These are phyloP conservation scores for Pulchroboletus neoregius DNA, from an alignment of 1,284 basidiomycete species.

Conservation along the genomic window DNA sequence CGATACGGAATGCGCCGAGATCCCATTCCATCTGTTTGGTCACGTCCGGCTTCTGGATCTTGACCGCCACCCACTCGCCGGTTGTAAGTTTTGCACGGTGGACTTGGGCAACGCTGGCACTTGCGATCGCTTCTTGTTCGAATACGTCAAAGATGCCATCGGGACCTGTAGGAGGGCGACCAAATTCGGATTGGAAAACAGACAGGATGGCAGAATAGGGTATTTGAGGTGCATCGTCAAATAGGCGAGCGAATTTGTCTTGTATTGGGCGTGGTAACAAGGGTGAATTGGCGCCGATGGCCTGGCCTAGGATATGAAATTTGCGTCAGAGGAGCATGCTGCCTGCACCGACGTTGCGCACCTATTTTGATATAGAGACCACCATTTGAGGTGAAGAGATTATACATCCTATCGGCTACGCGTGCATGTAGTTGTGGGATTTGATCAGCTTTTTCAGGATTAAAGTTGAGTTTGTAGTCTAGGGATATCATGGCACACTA, in stretches of 20 bases:
- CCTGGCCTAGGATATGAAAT: conserved; percentile 47
- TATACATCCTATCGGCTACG: conserved; percentile 73
- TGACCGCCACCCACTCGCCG: conserved; percentile 77
- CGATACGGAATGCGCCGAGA: conserved; percentile 56
- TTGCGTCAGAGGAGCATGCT: not conserved
- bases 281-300: conserved; percentile 80
- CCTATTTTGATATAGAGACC: conserved; percentile 91
- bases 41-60: conserved; percentile 88
- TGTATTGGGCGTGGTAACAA: conserved; percentile 80
- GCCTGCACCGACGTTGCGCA: conserved; percentile 27
- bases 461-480: conserved; percentile 87
- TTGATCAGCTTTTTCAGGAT: conserved; percentile 54
- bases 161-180: conserved; percentile 56
- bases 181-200: conserved; percentile 73
- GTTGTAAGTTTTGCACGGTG: conserved; percentile 70
- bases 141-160: conserved; percentile 76
- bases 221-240: conserved; percentile 84
- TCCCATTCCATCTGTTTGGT: conserved; percentile 84
- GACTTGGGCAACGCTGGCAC: conserved; percentile 87
- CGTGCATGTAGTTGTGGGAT: conserved; percentile 80
- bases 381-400: conserved; percentile 75
- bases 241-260: conserved; percentile 74
- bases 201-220: conserved; percentile 64
- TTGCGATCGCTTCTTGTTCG: conserved; percentile 70
- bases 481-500: conserved; percentile 64